Conservation (phyloP, 73 alveolate genomes). For the Symbiodinium natans region DNA sequence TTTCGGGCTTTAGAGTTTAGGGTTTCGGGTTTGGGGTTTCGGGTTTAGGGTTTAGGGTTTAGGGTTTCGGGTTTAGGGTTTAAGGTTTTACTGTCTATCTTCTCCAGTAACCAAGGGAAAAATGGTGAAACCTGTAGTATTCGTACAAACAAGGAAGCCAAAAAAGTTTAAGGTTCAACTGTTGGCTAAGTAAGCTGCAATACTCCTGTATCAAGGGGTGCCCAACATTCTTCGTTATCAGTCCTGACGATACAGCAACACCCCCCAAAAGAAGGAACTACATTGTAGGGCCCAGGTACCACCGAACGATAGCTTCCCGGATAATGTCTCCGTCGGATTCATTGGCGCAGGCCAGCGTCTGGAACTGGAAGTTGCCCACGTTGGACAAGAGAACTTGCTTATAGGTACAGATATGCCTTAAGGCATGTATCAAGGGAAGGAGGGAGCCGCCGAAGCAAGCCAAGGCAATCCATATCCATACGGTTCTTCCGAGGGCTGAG, state of each 20-base stretch:
- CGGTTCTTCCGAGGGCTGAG: not conserved
- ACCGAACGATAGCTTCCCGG: slow-evolving; percentile 14
- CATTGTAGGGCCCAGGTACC: not conserved
- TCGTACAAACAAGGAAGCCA: too few relatives aligned
- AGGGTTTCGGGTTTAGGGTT: too few relatives aligned
- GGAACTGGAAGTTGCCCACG: not conserved
- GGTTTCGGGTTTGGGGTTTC: too few relatives aligned
- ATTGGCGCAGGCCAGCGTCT: not conserved
- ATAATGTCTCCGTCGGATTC: not conserved
- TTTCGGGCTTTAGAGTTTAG: too few relatives aligned
- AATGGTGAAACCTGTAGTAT: too few relatives aligned
- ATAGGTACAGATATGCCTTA: not conserved
- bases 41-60: too few relatives aligned
- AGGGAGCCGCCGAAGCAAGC: not conserved
- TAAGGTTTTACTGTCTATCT: too few relatives aligned
- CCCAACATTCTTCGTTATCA: not conserved
- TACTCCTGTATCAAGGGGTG: not conserved
- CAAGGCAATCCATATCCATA: not conserved
- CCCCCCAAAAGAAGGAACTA: not conserved
- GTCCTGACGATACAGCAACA: not conserved
- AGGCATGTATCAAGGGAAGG: not conserved
- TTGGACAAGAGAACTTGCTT: not conserved
- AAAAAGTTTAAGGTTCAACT: too few relatives aligned
- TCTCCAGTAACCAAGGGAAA: too few relatives aligned
- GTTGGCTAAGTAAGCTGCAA: too few relatives aligned